phyloP scores from a whole-genome alignment of 495 filamentous ascomycete species.

The Hypoxylon intermedium region DNA sequence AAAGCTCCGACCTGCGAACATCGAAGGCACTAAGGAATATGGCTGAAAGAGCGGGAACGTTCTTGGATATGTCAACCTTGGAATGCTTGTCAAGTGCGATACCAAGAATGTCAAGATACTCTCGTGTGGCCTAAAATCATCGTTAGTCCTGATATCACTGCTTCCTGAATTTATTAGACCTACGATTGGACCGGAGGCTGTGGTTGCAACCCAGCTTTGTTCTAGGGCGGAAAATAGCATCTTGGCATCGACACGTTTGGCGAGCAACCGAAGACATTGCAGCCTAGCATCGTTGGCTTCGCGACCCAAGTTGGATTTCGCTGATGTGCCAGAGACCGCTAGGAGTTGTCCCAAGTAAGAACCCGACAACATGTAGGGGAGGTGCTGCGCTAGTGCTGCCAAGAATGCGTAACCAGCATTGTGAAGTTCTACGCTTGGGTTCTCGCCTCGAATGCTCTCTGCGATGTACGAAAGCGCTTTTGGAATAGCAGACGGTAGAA shows the following conservation, averaged over 20 bases:
- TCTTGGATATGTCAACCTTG: conserved; percentile 75
- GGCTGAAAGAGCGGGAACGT: conserved; percentile 67
- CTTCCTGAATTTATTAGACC: conserved; percentile 33
- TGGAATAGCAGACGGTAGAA: conserved; percentile 77
- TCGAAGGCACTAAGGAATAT: conserved; percentile 78
- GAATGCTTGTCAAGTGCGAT: conserved; percentile 75
- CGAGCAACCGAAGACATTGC: conserved; percentile 72
- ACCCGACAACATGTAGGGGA: conserved; percentile 85
- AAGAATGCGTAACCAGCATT: conserved; percentile 83
- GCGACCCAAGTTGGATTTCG: conserved; percentile 60
- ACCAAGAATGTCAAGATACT: conserved; percentile 70
- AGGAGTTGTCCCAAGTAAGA: conserved; percentile 74
- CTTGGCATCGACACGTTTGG: conserved; percentile 74
- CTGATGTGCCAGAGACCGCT: conserved; percentile 70
- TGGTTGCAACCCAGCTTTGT: conserved; percentile 71
- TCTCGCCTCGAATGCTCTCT: conserved; percentile 61
- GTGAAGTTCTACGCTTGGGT: conserved; percentile 68
- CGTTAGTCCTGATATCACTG: conserved; percentile 29
- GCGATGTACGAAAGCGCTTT: conserved; percentile 72
- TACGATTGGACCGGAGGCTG: conserved; percentile 64
- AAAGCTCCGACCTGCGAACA: conserved; percentile 63
- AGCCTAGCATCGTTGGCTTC: conserved; percentile 67
- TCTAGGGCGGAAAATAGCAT: conserved; percentile 70
- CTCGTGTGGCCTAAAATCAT: conserved; percentile 63
- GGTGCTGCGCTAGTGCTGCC: conserved; percentile 74